Percentiles rank a stretch among this genome's conserved stretches.
Evolutionary conservation across 768 basidiomycete genomes (phyloP).

Genomic region (Pleurotus eryngii): DNA sequence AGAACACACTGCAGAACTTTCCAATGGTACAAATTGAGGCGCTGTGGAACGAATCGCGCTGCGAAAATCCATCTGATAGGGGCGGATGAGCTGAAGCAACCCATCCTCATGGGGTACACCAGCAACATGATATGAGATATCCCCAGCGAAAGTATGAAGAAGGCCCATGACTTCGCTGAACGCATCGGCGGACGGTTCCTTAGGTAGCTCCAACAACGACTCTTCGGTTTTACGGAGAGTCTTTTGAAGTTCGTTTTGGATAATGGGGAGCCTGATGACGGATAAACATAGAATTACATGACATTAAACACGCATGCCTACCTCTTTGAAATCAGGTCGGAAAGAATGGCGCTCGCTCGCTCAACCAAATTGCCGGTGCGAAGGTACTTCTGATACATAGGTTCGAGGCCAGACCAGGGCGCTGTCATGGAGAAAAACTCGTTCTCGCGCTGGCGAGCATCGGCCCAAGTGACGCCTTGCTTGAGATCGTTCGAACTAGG

Average conservation of each 20-base stretch:
- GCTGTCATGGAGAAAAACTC: slow-evolving; percentile 49
- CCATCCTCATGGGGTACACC: slow-evolving; percentile 53
- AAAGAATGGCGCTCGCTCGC: slow-evolving; percentile 56
- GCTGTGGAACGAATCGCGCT: slow-evolving; percentile 46
- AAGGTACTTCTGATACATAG: slow-evolving; percentile 46
- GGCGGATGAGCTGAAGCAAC: slow-evolving; percentile 53
- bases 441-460: slow-evolving; percentile 55
- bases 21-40: slow-evolving; percentile 56
- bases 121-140: slow-evolving; percentile 42
- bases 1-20: slow-evolving; percentile 11
- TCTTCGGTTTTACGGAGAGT: slow-evolving; percentile 37
- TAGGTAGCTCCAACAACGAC: slow-evolving; percentile 34
- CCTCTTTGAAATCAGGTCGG: slow-evolving; percentile 62
- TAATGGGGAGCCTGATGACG: slow-evolving; percentile 51
- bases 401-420: slow-evolving; percentile 58
- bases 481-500: slow-evolving; percentile 49
- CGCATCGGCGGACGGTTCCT: slow-evolving; percentile 52
- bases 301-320: slow-evolving; percentile 19
- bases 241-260: slow-evolving; percentile 53
- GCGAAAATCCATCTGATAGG: slow-evolving; percentile 45
- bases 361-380: slow-evolving; percentile 56
- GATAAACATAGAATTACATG: too few relatives aligned
- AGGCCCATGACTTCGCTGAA: slow-evolving; percentile 51
- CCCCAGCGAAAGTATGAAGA: slow-evolving; percentile 43
- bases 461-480: slow-evolving; percentile 52